Conservation (phyloP, 805 yeast genomes). For the Spathaspora gorwiae region DNA sequence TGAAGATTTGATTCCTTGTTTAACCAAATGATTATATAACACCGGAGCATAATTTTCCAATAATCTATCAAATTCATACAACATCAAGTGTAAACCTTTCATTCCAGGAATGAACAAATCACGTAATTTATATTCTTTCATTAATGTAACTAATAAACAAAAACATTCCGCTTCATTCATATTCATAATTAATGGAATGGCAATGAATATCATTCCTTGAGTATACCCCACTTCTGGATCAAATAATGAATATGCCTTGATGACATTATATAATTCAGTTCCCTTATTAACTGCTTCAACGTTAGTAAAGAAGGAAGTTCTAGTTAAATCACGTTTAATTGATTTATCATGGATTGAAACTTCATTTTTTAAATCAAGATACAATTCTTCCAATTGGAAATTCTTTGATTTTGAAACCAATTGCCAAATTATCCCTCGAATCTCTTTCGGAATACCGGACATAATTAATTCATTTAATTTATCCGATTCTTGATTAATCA, state of each 20-base stretch:
- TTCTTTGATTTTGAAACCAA: conserved; percentile 76
- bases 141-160: conserved; percentile 70
- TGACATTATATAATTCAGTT: conserved; percentile 64
- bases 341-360: conserved; percentile 65
- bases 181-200: conserved; percentile 78
- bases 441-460: conserved; percentile 76
- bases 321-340: conserved; percentile 74
- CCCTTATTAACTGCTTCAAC: conserved; percentile 51
- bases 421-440: conserved; percentile 93
- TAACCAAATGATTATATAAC: conserved; percentile 67
- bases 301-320: conserved; percentile 76
- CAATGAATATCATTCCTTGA: conserved; percentile 95
- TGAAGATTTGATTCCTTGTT: conserved; percentile 85
- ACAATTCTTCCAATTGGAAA: conserved; percentile 55
- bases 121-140: conserved; percentile 81
- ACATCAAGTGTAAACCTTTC: conserved; percentile 83
- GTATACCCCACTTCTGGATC: conserved; percentile 96
- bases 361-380: conserved; percentile 44
- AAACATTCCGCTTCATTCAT: conserved; percentile 83
- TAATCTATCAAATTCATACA: conserved; percentile 87
- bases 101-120: conserved; percentile 79
- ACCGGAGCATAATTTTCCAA: conserved; percentile 73
- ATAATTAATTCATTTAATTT: conserved; percentile 58
- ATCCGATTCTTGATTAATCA: conserved; percentile 59
- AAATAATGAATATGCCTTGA: conserved; percentile 78